Evolutionary conservation across 257 asterid species (phyloP), one percentile per base, ranked within the genome.

Genomic region (Cordia subcordata): DNA sequence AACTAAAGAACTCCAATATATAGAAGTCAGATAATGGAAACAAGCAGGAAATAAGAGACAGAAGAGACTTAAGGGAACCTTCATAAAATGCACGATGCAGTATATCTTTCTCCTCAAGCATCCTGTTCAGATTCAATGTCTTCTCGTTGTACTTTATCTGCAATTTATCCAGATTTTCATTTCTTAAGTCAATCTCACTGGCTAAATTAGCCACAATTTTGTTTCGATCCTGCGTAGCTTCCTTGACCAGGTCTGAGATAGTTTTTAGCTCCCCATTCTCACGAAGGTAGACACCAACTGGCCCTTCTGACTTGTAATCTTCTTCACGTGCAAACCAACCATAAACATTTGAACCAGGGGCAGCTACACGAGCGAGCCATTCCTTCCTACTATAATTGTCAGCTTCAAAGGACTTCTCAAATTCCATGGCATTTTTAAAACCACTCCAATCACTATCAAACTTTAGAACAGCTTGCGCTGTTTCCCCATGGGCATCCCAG

Each of bases 41-140:
- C 23, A 13, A 32, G 4, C 5, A 13, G 46, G 10, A 15, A 13
- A n/a, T 12, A 44, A 47, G 14, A 56, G 44, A 53, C 13, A 53
- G 51, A 27, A 35, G 51, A 68, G 61, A 44, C 58, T 39, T 40
- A 61, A 45, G 60, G 52, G 68, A 11, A 68, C 98, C 98, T 81
- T 91, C 98, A 73, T 45, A 63, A 63, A 85, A 88, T 65, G 78
- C 55, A 51, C 82, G 96, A 75, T 88, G 90, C 55, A 85, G 85
- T 20, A 65, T 74, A 53, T 88, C 96, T 74, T 88, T 91, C 89
- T 88, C 96, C 71, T 77, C 85, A 58, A 87, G 87, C 94, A 87
- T 75, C 81, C 89, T 79, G 75, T 82, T 76, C 23, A 85, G 79
- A 4, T 96, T 81, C 79, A 85, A 27, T 17, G 80, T 74, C 79